Evolutionary conservation across 805 yeast species (phyloP), one percentile per base, ranked within the genome.

Genomic region (Yarrowia sp.): DNA sequence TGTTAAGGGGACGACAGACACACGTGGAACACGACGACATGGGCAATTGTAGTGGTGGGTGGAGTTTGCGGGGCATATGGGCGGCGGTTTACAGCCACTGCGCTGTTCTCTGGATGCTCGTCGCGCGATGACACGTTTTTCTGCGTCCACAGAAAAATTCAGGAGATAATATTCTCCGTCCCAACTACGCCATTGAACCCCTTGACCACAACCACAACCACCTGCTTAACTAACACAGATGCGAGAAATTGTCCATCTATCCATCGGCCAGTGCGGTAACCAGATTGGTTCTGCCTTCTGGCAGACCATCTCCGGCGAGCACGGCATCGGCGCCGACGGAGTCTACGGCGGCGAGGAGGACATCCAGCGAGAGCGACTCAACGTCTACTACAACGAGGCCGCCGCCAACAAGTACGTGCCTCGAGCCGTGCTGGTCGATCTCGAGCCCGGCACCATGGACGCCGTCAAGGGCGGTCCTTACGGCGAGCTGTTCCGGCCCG

Each of bases 191-290:
- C 10, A 27, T 27, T n/a, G n/a, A 27, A 27, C 10, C 29, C 12
- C 27, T 10, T 19, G 13, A 38, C 36, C 35, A 35, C 32, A 33
- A 16, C 42, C 29, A 24, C 13, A 12, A 21, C 25, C 2, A 27
- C 29, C 29, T 1, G 3, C 29, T 8, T 29, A 24, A 21, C 61
- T 55, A 55, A 55, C 61, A 19, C 61, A 55, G 61, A 55, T 55
- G 61, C 31, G 61, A 55, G 61, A 55, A 55, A 55, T 55, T 55
- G 61, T 92, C 76, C 97, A 92, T 78, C 83, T 92, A 76, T 92
- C 97, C 64, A 87, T 97, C 63, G 98, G 98, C 77, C 98, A 92
- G 81, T 91, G 97, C 84, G 97, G 97, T 85, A 92, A 92, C 84
- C 98, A 92, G 80, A 90, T 92, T 69, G 90, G 75, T 18, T 69